These are phyloP conservation scores for Clavispora phyllophila DNA, from an alignment of 805 yeast genomes.

Conservation along the genomic window DNA sequence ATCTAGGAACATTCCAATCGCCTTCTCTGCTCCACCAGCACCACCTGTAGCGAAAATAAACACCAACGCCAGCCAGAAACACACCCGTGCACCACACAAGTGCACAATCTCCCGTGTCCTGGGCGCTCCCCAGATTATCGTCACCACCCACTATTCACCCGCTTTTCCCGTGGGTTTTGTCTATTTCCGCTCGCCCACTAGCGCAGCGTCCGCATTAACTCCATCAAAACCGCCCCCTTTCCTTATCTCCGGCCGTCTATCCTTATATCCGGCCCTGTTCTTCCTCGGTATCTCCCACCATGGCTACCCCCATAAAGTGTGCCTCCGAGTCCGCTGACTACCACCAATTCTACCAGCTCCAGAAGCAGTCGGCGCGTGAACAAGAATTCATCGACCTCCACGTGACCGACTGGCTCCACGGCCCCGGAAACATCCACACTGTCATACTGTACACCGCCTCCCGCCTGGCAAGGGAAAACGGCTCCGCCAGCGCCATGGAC, in stretches of 20 bases:
- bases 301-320: not conserved
- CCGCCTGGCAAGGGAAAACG: constrained; percentile 10
- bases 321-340: not conserved
- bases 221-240: no score
- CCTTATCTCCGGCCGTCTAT: no score
- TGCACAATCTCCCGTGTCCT: no score
- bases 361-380: constrained; percentile 3
- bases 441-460: constrained; percentile 19
- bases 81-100: no score
- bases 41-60: no score
- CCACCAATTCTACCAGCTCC: constrained; percentile 1
- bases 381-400: constrained; percentile 1
- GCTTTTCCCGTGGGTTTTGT: not conserved
- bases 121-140: no score
- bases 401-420: constrained; percentile 25
- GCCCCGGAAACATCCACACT: constrained; percentile 21
- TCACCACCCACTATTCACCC: not conserved
- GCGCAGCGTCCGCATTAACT: not conserved
- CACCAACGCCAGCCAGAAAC: no score
- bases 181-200: not conserved
- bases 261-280: no score
- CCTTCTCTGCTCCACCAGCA: no score
- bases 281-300: not conserved
- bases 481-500: constrained; percentile 7
- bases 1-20: no score